A percentile compares a stretch with the other conserved stretches of the same genome.
Conservation (phyloP, 805 yeast genomes). For the Candida yuanshanica region DNA sequence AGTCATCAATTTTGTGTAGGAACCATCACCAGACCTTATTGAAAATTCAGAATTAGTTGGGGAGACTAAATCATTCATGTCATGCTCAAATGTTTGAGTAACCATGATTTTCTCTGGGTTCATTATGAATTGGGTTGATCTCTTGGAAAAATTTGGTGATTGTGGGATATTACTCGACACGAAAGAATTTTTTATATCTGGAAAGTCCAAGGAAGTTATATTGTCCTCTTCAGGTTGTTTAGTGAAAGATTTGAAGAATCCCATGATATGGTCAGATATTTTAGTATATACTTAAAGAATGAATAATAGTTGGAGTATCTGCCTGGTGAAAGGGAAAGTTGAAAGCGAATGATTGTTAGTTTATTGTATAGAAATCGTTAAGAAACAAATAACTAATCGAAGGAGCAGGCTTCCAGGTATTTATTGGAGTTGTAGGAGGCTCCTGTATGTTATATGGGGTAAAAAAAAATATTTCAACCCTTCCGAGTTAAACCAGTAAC, state of each 20-base stretch:
- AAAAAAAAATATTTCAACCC: not conserved
- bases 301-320: not conserved
- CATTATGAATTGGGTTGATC: not conserved
- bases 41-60: conserved; percentile 12
- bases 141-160: not conserved
- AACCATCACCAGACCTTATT: not conserved
- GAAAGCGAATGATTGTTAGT: too few species aligned
- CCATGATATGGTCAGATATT: conserved; percentile 2
- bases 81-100: not conserved
- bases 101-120: not conserved
- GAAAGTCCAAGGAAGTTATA: conserved; percentile 19
- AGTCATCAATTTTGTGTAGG: conserved; percentile 4
- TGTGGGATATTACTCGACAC: not conserved
- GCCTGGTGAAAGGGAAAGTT: not conserved
- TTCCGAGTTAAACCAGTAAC: not conserved
- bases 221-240: not conserved
- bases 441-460: not conserved
- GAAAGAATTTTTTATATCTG: conserved; percentile 7
- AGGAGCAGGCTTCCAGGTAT: not conserved
- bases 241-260: conserved; percentile 2
- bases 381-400: too few species aligned
- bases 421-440: not conserved
- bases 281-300: not conserved
- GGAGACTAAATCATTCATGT: not conserved
- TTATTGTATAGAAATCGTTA: too few species aligned